Conservation (phyloP, 257 asterid species). For the Petunia secreta region DNA sequence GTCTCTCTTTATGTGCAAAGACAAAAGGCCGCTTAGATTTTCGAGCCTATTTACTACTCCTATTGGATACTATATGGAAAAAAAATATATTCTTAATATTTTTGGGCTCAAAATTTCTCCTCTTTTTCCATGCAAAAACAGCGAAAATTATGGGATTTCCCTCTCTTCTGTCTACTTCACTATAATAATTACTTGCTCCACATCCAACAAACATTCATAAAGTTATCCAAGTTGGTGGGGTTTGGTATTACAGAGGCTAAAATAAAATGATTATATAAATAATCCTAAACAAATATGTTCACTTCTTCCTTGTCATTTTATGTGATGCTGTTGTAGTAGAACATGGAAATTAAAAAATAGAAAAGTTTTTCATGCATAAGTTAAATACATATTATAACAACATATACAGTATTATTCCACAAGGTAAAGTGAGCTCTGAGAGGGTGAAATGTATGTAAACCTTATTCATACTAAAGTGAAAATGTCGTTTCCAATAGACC, state of each 20-base stretch:
- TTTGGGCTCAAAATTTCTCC: conserved; percentile 23
- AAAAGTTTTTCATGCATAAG: too few relatives aligned
- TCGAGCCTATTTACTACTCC: conserved; percentile 29
- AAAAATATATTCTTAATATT: neutral
- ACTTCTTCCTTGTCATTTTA: neutral
- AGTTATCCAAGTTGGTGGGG: conserved; percentile 13
- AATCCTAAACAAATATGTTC: neutral
- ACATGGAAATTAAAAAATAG: too few relatives aligned
- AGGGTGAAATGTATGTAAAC: too few relatives aligned
- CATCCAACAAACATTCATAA: conserved; percentile 30
- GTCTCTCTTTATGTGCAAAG: conserved; percentile 37
- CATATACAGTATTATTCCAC: too few relatives aligned
- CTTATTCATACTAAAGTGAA: too few relatives aligned
- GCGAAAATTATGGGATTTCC: conserved; percentile 34
- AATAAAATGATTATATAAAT: neutral
- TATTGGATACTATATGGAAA: neutral
- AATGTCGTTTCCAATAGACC: too few relatives aligned
- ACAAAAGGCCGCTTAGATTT: conserved; percentile 26
- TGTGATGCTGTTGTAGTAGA: too few relatives aligned
- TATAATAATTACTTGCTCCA: neutral
- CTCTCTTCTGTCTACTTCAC: conserved; percentile 22
- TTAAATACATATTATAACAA: too few relatives aligned
- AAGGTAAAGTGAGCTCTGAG: too few relatives aligned
- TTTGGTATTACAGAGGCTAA: neutral
- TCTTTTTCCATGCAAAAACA: conserved; percentile 24